Evolutionary conservation across 2,329 filamentous ascomycete species (phyloP), one percentile per base, ranked within the genome.

Genomic region (Epichloe bromicola): DNA sequence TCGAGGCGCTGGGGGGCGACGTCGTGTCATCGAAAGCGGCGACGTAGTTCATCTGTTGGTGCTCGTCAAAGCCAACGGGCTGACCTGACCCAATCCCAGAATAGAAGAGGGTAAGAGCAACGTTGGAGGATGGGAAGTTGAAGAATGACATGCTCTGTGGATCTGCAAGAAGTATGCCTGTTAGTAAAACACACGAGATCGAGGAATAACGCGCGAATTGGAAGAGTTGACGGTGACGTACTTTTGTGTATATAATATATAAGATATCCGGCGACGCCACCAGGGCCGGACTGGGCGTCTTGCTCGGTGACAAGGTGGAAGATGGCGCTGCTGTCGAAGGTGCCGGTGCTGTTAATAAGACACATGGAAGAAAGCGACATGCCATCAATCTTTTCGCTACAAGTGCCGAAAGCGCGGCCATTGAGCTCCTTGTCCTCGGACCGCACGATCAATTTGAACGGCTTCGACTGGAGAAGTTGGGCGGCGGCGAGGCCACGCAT

Each of bases 51-150:
- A 60, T 33, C 1, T 30, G 40, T 14, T 51, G 40, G 7, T 54
- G 38, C 11, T 53, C 49, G 46, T 58, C 57, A 49, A 61, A 60
- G 54, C 55, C 56, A 26, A 60, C 56, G 51, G 53, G 53, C 54
- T 61, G 60, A 46, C 38, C 48, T 48, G 51, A 56, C 48, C 58
- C 51, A 42, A 1, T 8, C 4, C 56, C 55, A 8, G 58, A 50
- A 33, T 47, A 20, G 37, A 60, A 54, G 2, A 58, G 1, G 5
- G 56, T 50, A 2, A 56, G 17, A 40, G 54, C 56, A 12, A 58
- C 55, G 53, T 62, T 61, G 45, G 52, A 52, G 43, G 54, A 52
- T 6, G 55, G 51, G 5, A 56, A 48, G 39, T 34, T 34, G 51
- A 34, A 36, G 43, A 59, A 51, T 12, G 1, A 46, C 54, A 59